A percentile compares a stretch with the other conserved stretches of the same genome.
These are phyloP conservation scores for Aspergillus sclerotioniger DNA, from an alignment of 495 filamentous ascomycete species.

Conservation along the genomic window DNA sequence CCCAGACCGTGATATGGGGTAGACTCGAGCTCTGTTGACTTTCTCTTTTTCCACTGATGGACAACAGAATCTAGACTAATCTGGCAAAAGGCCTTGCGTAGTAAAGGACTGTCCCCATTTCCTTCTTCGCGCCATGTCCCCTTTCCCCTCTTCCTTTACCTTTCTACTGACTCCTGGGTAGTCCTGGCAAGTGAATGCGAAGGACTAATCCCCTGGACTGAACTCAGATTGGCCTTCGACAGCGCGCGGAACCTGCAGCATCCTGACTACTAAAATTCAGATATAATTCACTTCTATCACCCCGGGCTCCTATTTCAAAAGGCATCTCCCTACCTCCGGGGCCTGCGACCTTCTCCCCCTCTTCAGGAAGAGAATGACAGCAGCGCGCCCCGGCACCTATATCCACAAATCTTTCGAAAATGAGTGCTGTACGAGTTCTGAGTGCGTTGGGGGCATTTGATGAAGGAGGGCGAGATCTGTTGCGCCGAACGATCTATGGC, in stretches of 20 bases:
- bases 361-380: slow-evolving; percentile 13
- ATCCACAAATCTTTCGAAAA: slow-evolving; percentile 13
- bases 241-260: no score
- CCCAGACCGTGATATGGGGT: not conserved
- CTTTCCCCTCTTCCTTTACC: slow-evolving; percentile 4
- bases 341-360: not conserved
- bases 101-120: slow-evolving; percentile 4
- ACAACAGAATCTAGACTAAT: not conserved
- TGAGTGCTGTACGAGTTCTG: slow-evolving; percentile 28
- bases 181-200: not conserved
- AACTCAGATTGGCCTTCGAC: not conserved
- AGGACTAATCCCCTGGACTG: not conserved
- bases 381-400: not conserved
- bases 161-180: not conserved
- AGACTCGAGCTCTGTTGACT: not conserved
- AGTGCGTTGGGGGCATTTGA: slow-evolving; percentile 20
- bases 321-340: not conserved
- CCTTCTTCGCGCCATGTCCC: not conserved
- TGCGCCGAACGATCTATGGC: slow-evolving; percentile 22
- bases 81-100: slow-evolving; percentile 13
- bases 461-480: slow-evolving; percentile 17
- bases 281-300: no score
- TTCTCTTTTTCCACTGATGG: not conserved
- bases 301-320: not conserved
- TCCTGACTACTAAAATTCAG: no score